Base-by-base conservation (phyloP, 2,329 filamentous ascomycete species). In the Fusarium anthophilum region DNA sequence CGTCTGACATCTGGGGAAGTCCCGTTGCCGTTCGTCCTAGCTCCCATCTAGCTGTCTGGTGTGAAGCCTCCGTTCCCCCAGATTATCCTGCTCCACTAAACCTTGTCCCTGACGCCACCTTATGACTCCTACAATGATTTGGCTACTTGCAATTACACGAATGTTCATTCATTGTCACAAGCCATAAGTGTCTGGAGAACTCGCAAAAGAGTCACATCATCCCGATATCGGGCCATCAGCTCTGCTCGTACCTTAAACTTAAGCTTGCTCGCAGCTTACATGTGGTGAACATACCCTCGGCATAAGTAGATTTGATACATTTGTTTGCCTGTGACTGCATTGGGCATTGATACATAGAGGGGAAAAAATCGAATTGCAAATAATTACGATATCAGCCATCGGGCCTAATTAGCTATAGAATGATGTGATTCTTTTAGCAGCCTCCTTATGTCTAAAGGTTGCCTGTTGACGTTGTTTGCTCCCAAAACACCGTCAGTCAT, bases 11-110 rank as follows among this genome's bases (percentile, higher is more conserved):
- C 71, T 60, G 67, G 70, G 63, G 64, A 69, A 74, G 62, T 61
- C 28, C 51, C 53, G 45, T 53, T 69, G 72, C 76, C 73, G 69
- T 76, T 77, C 69, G 76, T 74, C 76, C 75, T 77, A 77, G 76
- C 74, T 76, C 55, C 60, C 50, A 54, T 26, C 63, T 54, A 53
- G 58, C 37, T 62, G 57, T 30, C n/a, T 61, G 48, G 44, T 43
- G 64, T 38, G 47, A 47, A 47, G 61, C 66, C 61, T 73, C 76
- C 76, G 66, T 74, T 72, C 69, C 74, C 61, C 74, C 74, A 76
- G 71, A 69, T 71, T 65, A 53, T 59, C 38, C 43, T 26, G 45
- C 32, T 57, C 55, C 57, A 51, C 35, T 30, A 47, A 58, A 69
- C 74, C 44, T 64, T 68, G 65, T 54, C 65, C 61, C 63, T 64